Percentiles rank a stretch among this genome's conserved stretches.
These are phyloP conservation scores for Phlebiopsis gigantea DNA, from an alignment of 768 basidiomycete genomes.

Conservation along the genomic window DNA sequence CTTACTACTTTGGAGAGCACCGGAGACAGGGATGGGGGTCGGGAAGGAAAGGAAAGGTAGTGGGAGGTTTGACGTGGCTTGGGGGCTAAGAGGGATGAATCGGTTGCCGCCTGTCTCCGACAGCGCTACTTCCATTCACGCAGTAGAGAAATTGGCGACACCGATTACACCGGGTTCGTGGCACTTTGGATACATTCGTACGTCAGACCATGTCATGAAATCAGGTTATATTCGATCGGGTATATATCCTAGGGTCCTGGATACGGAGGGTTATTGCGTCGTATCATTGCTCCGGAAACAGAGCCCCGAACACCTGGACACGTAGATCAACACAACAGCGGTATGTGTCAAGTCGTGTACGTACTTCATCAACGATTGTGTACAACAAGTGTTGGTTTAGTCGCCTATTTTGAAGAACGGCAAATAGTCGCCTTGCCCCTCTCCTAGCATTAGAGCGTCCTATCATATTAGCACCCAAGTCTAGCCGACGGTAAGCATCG, in stretches of 20 bases:
- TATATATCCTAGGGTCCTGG: neutral
- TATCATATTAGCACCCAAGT: slow-evolving; percentile 95
- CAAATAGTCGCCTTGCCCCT: slow-evolving; percentile 89
- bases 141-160: neutral
- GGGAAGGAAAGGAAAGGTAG: neutral
- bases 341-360: slow-evolving; percentile 10
- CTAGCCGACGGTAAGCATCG: slow-evolving; percentile 33
- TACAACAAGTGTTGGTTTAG: slow-evolving; percentile 92
- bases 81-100: neutral
- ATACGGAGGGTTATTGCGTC: neutral
- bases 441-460: slow-evolving; percentile 93
- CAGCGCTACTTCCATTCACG: neutral
- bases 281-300: slow-evolving; percentile 12
- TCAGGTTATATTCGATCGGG: neutral
- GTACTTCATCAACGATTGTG: slow-evolving; percentile 85
- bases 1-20: neutral
- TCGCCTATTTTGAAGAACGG: slow-evolving; percentile 90
- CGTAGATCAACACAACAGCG: neutral
- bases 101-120: neutral
- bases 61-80: neutral
- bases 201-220: neutral
- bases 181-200: neutral
- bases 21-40: too few species aligned
- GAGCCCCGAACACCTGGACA: slow-evolving; percentile 7
- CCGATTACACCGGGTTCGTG: neutral